phyloP scores from a whole-genome alignment of 2,329 filamentous ascomycete genomes.

The Leptographium radiaticola region DNA sequence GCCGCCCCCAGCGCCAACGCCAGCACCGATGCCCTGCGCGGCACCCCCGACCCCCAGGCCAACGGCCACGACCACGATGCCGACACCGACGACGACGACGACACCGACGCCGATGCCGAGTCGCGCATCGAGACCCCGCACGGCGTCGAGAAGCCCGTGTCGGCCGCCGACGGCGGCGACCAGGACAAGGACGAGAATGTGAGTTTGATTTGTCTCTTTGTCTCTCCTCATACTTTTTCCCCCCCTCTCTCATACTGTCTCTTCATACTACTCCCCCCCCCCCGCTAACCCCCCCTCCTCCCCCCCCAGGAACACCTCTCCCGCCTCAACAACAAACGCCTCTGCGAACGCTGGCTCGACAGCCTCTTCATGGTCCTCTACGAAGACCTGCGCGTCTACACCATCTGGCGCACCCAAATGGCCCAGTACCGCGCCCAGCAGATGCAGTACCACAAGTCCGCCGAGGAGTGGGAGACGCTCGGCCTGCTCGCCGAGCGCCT shows the following conservation, averaged over 20 bases:
- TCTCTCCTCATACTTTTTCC: no score
- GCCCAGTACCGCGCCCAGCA: slow-evolving; percentile 88
- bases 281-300: neutral
- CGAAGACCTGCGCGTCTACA: slow-evolving; percentile 94
- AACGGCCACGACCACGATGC: slow-evolving; percentile 30
- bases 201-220: slow-evolving; percentile 15
- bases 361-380: slow-evolving; percentile 99
- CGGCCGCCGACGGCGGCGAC: slow-evolving; percentile 52
- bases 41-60: slow-evolving; percentile 48
- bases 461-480: slow-evolving; percentile 96
- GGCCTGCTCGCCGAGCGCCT: slow-evolving; percentile 84
- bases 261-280: no score
- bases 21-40: slow-evolving; percentile 66
- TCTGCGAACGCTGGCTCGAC: slow-evolving; percentile 96
- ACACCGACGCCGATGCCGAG: slow-evolving; percentile 16
- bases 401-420: slow-evolving; percentile 98
- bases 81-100: slow-evolving; percentile 9
- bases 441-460: slow-evolving; percentile 90
- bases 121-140: slow-evolving; percentile 17
- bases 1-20: slow-evolving; percentile 48
- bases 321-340: slow-evolving; percentile 89
- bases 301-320: slow-evolving; percentile 60
- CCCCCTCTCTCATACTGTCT: no score
- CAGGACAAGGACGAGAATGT: slow-evolving; percentile 67
- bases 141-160: slow-evolving; percentile 60